Evolutionary conservation across 1,284 basidiomycete species (phyloP).

Genomic region (Leccinum cinnamomeum): DNA sequence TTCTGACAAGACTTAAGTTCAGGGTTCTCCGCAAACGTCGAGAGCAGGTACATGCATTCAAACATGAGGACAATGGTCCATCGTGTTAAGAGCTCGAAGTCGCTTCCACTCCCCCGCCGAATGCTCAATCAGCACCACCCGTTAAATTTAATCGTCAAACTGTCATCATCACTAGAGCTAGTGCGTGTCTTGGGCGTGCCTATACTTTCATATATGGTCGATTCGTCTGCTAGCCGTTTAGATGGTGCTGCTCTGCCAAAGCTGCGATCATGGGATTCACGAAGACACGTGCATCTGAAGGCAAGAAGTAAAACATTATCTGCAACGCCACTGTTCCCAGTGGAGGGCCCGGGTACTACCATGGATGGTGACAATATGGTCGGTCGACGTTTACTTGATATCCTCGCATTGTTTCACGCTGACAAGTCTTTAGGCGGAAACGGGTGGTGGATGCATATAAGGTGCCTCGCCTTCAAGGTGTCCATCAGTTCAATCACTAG

Average conservation of each 20-base stretch:
- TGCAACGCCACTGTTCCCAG: slow-evolving; percentile 79
- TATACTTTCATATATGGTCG: too few relatives aligned
- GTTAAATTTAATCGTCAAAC: slow-evolving; percentile 90
- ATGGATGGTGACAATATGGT: slow-evolving; percentile 89
- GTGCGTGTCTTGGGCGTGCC: slow-evolving; percentile 83
- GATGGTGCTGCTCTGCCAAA: slow-evolving; percentile 88
- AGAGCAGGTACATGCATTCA: slow-evolving; percentile 41
- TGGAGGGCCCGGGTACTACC: slow-evolving; percentile 69
- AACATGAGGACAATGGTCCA: neutral
- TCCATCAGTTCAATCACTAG: too few relatives aligned
- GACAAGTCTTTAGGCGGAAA: slow-evolving; percentile 57
- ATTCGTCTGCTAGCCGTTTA: slow-evolving; percentile 32
- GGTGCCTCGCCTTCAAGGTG: slow-evolving; percentile 34
- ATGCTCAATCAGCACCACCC: slow-evolving; percentile 69
- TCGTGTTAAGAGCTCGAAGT: slow-evolving; percentile 58
- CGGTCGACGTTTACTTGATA: slow-evolving; percentile 16
- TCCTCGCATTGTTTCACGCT: slow-evolving; percentile 2
- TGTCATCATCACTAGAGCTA: slow-evolving; percentile 60
- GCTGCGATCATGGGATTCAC: slow-evolving; percentile 65
- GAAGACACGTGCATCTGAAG: slow-evolving; percentile 64
- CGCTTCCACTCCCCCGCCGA: slow-evolving; percentile 67
- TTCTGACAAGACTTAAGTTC: slow-evolving; percentile 40
- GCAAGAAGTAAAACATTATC: slow-evolving; percentile 82
- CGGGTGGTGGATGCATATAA: slow-evolving; percentile 96
- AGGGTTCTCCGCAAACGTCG: slow-evolving; percentile 62